A percentile compares a stretch with the other conserved stretches of the same genome.
Evolutionary conservation across 805 yeast species (phyloP).

Genomic region (Candida bentonensis): DNA sequence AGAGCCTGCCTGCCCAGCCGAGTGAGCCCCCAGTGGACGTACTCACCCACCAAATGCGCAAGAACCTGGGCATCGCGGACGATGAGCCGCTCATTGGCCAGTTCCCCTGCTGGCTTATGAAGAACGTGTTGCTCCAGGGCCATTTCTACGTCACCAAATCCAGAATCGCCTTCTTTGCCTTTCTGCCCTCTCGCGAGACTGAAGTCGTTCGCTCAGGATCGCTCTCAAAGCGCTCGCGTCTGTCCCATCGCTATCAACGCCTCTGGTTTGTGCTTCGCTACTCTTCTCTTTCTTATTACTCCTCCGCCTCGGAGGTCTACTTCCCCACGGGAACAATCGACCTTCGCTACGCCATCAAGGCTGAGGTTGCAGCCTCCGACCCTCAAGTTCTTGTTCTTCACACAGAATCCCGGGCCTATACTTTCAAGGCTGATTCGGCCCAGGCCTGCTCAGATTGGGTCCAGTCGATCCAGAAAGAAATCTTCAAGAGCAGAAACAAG

Average conservation of each 20-base stretch:
- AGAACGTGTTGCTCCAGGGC: conserved; percentile 78
- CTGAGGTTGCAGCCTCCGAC: conserved; percentile 30
- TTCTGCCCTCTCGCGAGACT: conserved; percentile 44
- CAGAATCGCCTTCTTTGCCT: conserved; percentile 62
- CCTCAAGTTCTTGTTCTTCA: conserved; percentile 42
- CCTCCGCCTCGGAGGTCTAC: conserved; percentile 64
- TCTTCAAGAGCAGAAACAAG: conserved; percentile 58
- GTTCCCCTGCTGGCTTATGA: conserved; percentile 64
- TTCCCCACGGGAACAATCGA: conserved; percentile 72
- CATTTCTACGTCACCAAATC: conserved; percentile 58
- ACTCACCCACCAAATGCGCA: conserved; percentile 11
- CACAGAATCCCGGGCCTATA: conserved; percentile 43
- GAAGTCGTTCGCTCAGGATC: conserved; percentile 36
- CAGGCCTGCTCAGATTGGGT: conserved; percentile 74
- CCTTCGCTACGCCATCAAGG: conserved; percentile 45
- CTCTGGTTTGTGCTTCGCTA: conserved; percentile 73
- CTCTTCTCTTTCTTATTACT: conserved; percentile 53
- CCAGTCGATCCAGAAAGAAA: conserved; percentile 54
- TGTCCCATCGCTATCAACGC: conserved; percentile 29
- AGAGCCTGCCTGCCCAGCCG: background rate
- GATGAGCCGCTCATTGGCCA: conserved; percentile 18
- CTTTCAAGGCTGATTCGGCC: conserved; percentile 59
- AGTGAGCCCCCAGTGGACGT: background rate
- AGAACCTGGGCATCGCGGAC: conserved; percentile 10
- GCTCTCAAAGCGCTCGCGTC: conserved; percentile 29